Conservation (phyloP, 1,284 basidiomycete genomes). For the Serendipita sp. region DNA sequence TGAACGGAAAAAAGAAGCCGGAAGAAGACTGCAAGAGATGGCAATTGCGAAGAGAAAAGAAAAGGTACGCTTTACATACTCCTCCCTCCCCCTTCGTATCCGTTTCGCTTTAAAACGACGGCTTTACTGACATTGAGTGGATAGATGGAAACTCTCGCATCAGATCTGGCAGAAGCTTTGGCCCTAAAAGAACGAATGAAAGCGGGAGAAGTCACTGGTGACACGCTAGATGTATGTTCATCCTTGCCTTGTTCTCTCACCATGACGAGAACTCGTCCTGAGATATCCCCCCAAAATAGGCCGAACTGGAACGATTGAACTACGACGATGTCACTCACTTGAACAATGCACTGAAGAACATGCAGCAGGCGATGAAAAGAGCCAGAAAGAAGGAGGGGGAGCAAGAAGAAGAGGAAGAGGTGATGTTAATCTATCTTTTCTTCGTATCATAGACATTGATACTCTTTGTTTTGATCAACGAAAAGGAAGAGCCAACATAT, state of each 20-base stretch:
- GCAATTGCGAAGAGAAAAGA: conserved; percentile 78
- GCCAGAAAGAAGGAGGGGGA: conserved; percentile 60
- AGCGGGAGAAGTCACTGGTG: not conserved
- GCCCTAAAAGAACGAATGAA: not conserved
- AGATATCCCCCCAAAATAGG: not conserved
- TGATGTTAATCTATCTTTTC: conserved; percentile 9
- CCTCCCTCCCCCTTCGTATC: not conserved
- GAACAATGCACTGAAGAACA: conserved; percentile 29
- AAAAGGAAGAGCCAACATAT: conserved; percentile 62
- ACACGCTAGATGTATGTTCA: not conserved
- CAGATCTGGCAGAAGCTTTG: not conserved
- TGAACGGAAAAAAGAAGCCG: conserved; percentile 75
- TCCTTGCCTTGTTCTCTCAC: too few relatives aligned
- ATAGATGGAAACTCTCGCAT: conserved; percentile 5
- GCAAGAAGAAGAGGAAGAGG: conserved; percentile 41
- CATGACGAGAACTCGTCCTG: not conserved
- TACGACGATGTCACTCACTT: conserved; percentile 2
- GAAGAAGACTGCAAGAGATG: conserved; percentile 79
- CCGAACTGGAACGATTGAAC: not conserved
- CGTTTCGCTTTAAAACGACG: not conserved
- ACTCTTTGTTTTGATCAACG: not conserved
- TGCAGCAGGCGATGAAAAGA: conserved; percentile 46
- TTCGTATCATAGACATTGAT: not conserved
- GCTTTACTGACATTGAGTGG: not conserved
- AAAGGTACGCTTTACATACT: conserved; percentile 39